Conservation (phyloP, 345 rosid genomes). For the Salix dunnii region DNA sequence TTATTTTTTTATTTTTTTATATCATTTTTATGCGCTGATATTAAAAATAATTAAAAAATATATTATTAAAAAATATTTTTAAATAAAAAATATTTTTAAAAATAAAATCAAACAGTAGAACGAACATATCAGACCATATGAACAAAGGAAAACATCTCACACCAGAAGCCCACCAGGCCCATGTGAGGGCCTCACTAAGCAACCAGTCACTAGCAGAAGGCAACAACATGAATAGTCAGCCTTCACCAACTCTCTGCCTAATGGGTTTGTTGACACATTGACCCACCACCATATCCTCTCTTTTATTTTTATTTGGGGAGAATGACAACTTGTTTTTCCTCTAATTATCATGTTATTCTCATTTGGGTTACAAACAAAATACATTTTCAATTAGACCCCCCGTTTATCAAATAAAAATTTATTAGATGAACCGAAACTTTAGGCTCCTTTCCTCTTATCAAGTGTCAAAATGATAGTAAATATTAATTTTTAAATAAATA, state of each 20-base stretch:
- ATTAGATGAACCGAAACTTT: too few relatives aligned
- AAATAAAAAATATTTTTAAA: too few relatives aligned
- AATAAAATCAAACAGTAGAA: too few relatives aligned
- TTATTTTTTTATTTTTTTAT: too few relatives aligned
- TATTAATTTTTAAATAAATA: too few relatives aligned
- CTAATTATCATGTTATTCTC: background rate
- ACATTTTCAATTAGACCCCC: background rate
- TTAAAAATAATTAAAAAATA: too few relatives aligned
- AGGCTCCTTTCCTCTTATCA: too few relatives aligned
- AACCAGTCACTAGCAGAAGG: background rate
- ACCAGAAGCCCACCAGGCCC: background rate
- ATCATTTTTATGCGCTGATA: too few relatives aligned
- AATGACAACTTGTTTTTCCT: background rate
- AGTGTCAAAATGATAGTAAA: too few relatives aligned
- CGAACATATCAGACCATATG: too few relatives aligned
- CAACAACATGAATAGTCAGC: background rate
- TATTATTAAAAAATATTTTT: too few relatives aligned
- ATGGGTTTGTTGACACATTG: constrained; percentile 32
- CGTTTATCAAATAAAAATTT: background rate
- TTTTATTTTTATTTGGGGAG: background rate
- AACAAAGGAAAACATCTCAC: background rate
- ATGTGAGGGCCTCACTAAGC: background rate
- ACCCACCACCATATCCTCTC: constrained; percentile 16
- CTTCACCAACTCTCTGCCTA: constrained; percentile 20
- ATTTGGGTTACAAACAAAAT: background rate